These are phyloP conservation scores for Penicillium pulvis DNA, from an alignment of 495 filamentous ascomycete genomes.

Conservation along the genomic window DNA sequence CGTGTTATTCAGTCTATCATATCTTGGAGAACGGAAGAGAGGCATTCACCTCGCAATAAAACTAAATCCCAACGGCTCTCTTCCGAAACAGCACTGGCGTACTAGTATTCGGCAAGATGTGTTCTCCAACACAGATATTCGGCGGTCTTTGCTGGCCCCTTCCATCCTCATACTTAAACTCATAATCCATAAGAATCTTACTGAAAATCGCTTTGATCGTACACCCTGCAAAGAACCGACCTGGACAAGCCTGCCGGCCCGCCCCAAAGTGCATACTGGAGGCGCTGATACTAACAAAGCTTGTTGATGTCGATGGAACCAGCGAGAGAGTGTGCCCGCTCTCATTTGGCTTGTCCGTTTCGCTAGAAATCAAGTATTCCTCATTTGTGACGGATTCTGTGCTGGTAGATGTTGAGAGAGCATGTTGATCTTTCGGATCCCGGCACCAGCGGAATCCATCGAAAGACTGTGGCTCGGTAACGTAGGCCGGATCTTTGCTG, in stretches of 20 bases:
- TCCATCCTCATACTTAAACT: constrained; percentile 41
- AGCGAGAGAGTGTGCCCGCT: not conserved
- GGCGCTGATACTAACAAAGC: constrained; percentile 26
- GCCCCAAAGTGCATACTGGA: constrained; percentile 39
- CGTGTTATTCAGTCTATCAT: no score
- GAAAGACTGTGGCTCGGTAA: constrained; percentile 28
- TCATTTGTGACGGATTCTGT: not conserved
- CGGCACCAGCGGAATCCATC: constrained; percentile 42
- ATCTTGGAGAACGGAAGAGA: no score
- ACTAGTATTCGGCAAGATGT: constrained; percentile 32
- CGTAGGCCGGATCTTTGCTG: constrained; percentile 29
- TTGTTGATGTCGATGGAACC: constrained; percentile 11
- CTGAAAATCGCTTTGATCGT: constrained; percentile 60
- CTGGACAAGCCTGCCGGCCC: constrained; percentile 50
- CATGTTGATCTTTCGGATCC: constrained; percentile 21
- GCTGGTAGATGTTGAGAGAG: not conserved
- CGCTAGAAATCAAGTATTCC: not conserved
- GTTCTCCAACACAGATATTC: constrained; percentile 35
- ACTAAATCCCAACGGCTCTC: constrained; percentile 12
- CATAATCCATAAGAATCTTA: constrained; percentile 54
- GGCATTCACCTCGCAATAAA: not conserved
- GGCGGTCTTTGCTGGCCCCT: constrained; percentile 21
- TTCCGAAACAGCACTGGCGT: constrained; percentile 32
- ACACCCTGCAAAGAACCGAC: constrained; percentile 57
- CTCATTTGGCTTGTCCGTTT: not conserved